Evolutionary conservation across 345 rosid genomes (phyloP).

Genomic region (Isatis tinctoria): DNA sequence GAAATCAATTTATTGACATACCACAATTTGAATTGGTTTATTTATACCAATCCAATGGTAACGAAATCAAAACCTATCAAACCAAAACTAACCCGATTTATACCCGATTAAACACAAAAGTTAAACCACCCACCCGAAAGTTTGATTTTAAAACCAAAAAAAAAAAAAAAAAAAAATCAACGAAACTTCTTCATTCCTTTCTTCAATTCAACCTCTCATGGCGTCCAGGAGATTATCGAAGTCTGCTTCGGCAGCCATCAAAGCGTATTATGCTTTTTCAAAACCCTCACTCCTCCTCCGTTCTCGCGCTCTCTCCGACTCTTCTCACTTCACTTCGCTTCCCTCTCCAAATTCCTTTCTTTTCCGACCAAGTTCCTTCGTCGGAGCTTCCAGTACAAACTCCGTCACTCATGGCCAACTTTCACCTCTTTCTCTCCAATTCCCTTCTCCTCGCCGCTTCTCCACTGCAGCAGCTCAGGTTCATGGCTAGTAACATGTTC

Average conservation of each 20-base stretch:
- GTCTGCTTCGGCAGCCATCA: conserved; percentile 2
- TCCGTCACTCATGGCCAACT: neutral
- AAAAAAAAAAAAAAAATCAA: too few relatives aligned
- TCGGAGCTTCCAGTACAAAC: neutral
- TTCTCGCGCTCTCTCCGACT: conserved; percentile 27
- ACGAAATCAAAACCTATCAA: too few relatives aligned
- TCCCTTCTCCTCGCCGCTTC: neutral
- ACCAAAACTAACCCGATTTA: too few relatives aligned
- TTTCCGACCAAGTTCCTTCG: neutral
- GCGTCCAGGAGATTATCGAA: conserved; percentile 17
- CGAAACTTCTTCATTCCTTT: neutral
- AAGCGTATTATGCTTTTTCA: neutral
- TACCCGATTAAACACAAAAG: too few relatives aligned
- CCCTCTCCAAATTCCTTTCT: neutral
- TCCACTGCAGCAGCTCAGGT: too few relatives aligned
- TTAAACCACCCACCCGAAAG: too few relatives aligned
- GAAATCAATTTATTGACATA: too few relatives aligned
- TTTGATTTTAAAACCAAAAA: too few relatives aligned
- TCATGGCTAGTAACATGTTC: too few relatives aligned
- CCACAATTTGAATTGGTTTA: too few relatives aligned
- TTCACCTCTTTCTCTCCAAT: neutral
- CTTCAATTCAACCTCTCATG: neutral
- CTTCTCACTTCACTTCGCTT: neutral
- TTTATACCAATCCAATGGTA: too few relatives aligned
- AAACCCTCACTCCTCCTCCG: conserved; percentile 7